phyloP scores from a whole-genome alignment of 306 rosid genomes.

The Quercus berberidifolia region DNA sequence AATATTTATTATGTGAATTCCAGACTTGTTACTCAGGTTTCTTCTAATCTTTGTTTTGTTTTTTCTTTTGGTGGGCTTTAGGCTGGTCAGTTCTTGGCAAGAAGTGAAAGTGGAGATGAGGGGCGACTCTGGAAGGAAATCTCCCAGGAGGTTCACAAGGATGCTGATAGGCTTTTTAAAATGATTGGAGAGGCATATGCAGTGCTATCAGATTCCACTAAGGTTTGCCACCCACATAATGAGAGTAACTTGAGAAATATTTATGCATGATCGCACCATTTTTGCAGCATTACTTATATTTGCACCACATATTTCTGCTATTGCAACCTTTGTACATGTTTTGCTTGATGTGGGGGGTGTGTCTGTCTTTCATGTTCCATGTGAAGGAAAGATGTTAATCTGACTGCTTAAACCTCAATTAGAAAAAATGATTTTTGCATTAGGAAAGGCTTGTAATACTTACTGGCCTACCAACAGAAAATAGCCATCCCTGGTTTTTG shows the following conservation, averaged over 20 bases:
- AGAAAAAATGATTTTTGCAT: neutral
- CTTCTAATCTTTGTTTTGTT: neutral
- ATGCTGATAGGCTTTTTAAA: constrained; percentile 92
- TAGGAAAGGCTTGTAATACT: too few relatives aligned
- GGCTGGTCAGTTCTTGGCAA: constrained; percentile 89
- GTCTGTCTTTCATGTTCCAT: neutral
- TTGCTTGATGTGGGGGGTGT: neutral
- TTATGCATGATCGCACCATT: neutral
- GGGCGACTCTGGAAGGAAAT: constrained; percentile 83
- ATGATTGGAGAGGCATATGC: constrained; percentile 96
- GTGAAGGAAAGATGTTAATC: neutral
- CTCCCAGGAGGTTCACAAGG: constrained; percentile 70
- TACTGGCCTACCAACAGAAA: neutral
- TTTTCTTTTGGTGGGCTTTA: constrained; percentile 27
- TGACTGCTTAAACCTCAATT: neutral
- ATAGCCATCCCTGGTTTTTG: neutral
- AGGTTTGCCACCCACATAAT: constrained; percentile 39
- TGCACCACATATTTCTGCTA: neutral
- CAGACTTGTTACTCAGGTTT: neutral
- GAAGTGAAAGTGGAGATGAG: constrained; percentile 80
- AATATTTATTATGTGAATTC: neutral
- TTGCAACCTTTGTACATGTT: neutral
- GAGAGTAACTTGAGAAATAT: neutral
- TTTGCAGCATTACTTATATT: neutral
- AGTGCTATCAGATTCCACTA: constrained; percentile 75